Evolutionary conservation across 148 eudicot species (phyloP).

Genomic region (Mesembryanthemum crystallinum): DNA sequence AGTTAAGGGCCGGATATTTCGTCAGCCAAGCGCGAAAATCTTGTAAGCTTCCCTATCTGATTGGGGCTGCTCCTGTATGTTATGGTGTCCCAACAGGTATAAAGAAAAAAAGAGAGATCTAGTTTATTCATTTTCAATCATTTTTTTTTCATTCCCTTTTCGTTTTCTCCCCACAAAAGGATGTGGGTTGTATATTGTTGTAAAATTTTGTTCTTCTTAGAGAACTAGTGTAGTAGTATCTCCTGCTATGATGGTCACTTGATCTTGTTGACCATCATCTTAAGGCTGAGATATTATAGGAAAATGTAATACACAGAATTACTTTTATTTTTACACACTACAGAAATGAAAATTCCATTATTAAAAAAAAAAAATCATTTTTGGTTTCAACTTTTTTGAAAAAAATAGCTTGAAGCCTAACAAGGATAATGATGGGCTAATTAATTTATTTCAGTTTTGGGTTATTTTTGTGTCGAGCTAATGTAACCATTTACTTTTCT

Average conservation of each 20-base stretch:
- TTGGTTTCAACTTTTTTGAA: too few relatives aligned
- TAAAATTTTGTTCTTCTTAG: not conserved
- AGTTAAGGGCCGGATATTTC: constrained; percentile 68
- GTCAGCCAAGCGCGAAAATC: constrained; percentile 78
- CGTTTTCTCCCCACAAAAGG: not conserved
- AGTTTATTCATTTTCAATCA: not conserved
- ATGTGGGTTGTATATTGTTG: not conserved
- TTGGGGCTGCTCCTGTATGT: constrained; percentile 94
- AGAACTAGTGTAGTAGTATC: not conserved
- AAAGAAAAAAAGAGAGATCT: constrained; percentile 44
- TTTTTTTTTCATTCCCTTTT: not conserved
- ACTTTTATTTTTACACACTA: too few relatives aligned
- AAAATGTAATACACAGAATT: too few relatives aligned
- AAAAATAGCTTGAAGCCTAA: too few relatives aligned
- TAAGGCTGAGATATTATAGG: too few relatives aligned
- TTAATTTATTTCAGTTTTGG: too few relatives aligned
- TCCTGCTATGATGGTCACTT: too few relatives aligned
- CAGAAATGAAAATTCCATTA: not conserved
- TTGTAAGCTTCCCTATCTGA: constrained; percentile 64
- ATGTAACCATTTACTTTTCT: too few relatives aligned
- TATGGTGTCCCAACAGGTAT: constrained; percentile 95
- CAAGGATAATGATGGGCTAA: too few relatives aligned
- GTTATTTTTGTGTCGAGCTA: too few relatives aligned
- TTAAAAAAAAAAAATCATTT: too few relatives aligned
- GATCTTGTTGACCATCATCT: too few relatives aligned